Evolutionary conservation across 2,329 filamentous ascomycete species (phyloP).

Genomic region (Cordyceps sp.): DNA sequence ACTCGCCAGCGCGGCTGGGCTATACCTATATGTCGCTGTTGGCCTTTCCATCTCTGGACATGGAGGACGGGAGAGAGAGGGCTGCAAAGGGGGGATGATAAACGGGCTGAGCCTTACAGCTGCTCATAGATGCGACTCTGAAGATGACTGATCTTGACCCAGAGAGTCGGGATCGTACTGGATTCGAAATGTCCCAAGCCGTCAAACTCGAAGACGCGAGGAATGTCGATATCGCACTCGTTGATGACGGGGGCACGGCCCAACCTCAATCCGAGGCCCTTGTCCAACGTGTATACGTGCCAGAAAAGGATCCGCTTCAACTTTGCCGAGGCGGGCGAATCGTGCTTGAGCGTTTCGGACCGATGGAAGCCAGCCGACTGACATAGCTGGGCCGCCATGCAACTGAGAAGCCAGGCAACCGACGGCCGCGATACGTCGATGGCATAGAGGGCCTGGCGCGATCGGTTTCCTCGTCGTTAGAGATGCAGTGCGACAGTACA

Average conservation of each 20-base stretch:
- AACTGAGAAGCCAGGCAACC: conserved; percentile 46
- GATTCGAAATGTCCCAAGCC: conserved; percentile 15
- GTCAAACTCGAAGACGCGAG: conserved; percentile 25
- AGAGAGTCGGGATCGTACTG: conserved; percentile 27
- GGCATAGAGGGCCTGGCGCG: conserved; percentile 39
- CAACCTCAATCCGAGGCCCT: conserved; percentile 38
- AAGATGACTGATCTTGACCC: conserved; percentile 38
- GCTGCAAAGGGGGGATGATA: too few relatives aligned
- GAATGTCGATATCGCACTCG: conserved; percentile 41
- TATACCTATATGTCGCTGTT: conserved; percentile 23
- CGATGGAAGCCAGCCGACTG: conserved; percentile 47
- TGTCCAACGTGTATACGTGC: conserved; percentile 40
- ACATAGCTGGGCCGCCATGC: conserved; percentile 40
- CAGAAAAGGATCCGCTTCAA: conserved; percentile 28
- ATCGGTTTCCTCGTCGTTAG: too few relatives aligned
- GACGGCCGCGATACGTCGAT: conserved; percentile 45
- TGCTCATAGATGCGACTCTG: conserved; percentile 43
- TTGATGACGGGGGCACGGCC: conserved; percentile 41
- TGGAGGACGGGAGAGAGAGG: background rate
- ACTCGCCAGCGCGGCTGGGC: conserved; percentile 24
- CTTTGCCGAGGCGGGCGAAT: conserved; percentile 14
- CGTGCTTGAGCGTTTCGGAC: conserved; percentile 14
- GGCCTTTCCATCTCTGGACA: background rate
- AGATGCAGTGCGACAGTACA: background rate
- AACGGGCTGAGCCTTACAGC: conserved; percentile 10